Percentiles rank a stretch among this genome's conserved stretches.
Conservation (phyloP, 495 filamentous ascomycete species). For the Aspergillus biplanus region DNA sequence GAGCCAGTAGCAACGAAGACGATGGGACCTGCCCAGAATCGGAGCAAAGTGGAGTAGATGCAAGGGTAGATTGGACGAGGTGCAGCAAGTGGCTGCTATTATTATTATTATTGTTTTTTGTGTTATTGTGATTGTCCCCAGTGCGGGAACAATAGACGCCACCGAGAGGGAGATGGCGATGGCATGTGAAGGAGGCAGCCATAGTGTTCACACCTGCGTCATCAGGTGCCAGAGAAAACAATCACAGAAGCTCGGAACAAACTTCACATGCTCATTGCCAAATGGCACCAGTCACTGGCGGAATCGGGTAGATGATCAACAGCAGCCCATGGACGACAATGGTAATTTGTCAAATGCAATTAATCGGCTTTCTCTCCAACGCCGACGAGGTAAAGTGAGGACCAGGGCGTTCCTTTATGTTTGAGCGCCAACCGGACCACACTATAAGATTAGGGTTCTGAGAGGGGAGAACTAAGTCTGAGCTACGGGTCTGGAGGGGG, state of each 20-base stretch:
- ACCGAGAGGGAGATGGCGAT: conserved; percentile 23
- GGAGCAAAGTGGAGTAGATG: conserved; percentile 20
- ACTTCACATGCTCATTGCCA: conserved; percentile 24
- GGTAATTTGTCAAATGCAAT: neutral
- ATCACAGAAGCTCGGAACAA: conserved; percentile 11
- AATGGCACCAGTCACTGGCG: conserved; percentile 24
- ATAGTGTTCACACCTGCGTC: conserved; percentile 17
- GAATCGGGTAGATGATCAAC: conserved; percentile 20
- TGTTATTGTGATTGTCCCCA: conserved; percentile 16
- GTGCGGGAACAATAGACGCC: conserved; percentile 15
- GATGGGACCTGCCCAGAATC: conserved; percentile 14
- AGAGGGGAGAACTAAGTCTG: conserved; percentile 1
- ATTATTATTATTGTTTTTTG: conserved; percentile 13
- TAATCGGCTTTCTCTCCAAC: too few relatives aligned
- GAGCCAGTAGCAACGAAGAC: neutral
- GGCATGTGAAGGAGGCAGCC: conserved; percentile 37
- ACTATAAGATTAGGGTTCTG: conserved; percentile 1
- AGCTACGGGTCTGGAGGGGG: neutral
- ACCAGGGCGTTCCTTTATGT: too few relatives aligned
- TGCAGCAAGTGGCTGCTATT: conserved; percentile 19
- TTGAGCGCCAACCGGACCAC: neutral
- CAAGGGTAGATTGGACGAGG: conserved; percentile 13
- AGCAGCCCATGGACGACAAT: conserved; percentile 1
- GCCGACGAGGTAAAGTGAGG: too few relatives aligned
- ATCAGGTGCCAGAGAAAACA: conserved; percentile 13